Conservation (phyloP, 768 basidiomycete species). For the Tulasnella sp. region DNA sequence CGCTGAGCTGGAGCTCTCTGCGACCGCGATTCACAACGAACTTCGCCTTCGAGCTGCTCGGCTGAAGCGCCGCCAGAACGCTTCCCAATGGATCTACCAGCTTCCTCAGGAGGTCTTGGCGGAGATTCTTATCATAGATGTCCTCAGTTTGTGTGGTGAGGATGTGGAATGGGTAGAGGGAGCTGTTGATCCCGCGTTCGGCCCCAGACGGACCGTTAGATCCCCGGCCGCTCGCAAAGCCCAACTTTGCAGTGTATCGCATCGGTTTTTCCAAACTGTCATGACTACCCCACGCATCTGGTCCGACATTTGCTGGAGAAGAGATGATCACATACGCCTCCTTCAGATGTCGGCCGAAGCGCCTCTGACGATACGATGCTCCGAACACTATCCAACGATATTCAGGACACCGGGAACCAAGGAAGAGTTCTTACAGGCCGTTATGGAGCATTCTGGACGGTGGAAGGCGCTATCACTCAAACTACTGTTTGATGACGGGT, state of each 20-base stretch:
- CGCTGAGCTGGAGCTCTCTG: too few relatives aligned
- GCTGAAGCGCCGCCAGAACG: too few relatives aligned
- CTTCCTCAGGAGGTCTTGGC: too few relatives aligned
- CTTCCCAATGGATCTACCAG: too few relatives aligned
- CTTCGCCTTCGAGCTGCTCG: too few relatives aligned
- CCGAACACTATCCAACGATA: background rate
- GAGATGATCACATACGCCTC: too few relatives aligned
- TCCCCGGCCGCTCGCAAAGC: background rate
- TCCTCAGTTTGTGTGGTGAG: too few relatives aligned
- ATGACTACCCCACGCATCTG: background rate
- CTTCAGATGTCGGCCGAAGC: too few relatives aligned
- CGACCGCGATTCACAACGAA: too few relatives aligned
- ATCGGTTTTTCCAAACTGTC: background rate
- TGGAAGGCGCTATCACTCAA: background rate
- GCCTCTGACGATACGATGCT: background rate
- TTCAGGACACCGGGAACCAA: background rate
- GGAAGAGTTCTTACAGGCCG: background rate
- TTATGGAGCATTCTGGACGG: background rate
- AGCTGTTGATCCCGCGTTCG: background rate
- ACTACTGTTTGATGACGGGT: accelerated
- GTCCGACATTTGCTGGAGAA: background rate
- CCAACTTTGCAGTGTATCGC: background rate
- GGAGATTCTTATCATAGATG: too few relatives aligned
- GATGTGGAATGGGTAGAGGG: background rate
- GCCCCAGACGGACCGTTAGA: background rate